phyloP scores from a whole-genome alignment of 306 rosid genomes.

The Quercus aquifolioides region DNA sequence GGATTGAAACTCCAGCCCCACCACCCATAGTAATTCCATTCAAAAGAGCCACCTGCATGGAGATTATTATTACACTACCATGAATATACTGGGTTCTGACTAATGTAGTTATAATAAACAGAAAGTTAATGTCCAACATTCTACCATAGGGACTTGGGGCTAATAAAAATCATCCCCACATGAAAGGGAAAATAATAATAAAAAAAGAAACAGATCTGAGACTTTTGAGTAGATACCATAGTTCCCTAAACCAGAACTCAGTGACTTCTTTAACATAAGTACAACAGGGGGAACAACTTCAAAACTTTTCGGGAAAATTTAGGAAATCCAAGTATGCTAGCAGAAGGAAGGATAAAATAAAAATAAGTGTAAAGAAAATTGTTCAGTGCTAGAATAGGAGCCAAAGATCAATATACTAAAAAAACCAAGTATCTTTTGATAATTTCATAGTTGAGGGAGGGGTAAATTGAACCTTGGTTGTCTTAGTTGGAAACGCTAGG shows the following conservation, averaged over 20 bases:
- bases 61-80: conserved; percentile 10
- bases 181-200: no score
- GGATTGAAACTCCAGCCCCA: conserved; percentile 90
- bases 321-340: not conserved
- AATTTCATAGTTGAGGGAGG: no score
- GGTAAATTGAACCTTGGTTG: no score
- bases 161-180: no score
- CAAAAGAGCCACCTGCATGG: conserved; percentile 76
- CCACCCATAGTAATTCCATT: conserved; percentile 98
- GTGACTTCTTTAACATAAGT: not conserved
- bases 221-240: not conserved
- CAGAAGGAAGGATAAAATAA: not conserved
- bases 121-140: not conserved
- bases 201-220: no score
- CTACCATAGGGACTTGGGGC: not conserved
- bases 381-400: not conserved
- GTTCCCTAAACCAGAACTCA: not conserved
- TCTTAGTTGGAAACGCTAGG: no score
- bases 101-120: not conserved
- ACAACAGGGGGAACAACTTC: not conserved
- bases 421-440: no score
- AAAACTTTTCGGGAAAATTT: not conserved
- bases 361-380: not conserved
- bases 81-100: not conserved
- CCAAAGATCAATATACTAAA: not conserved